Base-by-base conservation (phyloP, 257 asterid genomes). In the Parsonsia alboflavescens region DNA sequence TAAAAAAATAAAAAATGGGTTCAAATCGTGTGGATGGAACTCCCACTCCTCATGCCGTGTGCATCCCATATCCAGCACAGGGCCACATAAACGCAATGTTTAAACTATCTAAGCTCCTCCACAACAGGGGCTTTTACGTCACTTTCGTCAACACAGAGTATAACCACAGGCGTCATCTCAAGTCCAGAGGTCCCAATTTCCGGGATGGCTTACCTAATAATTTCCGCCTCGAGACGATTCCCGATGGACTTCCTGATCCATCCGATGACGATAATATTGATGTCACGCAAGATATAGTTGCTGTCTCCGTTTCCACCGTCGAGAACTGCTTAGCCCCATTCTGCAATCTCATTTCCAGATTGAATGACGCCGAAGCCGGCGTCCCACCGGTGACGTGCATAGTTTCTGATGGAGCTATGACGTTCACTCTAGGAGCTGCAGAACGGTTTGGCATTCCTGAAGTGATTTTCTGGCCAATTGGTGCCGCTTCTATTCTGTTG, bases 321-420 rank as follows among this genome's bases (percentile, higher is more conserved):
- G 80, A 75, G 65, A 76, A 80, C 0, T 87, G 96, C 76, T 48
- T 77, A 57, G 88, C 72, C 17, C 90, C 92, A 21, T 83, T 89
- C 53, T 78, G 82, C 44, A 82, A 68, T 65, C 86, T 89, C n/a
- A 50, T 89, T 10, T 0, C 73, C 4, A 76, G 68, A 77, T 84
- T 87, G 54, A 77, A 81, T 10, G 15, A 59, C 66, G 45, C 82
- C 6, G 78, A 9, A 0, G 79, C 73, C 0, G 2, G 2, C 2
- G 77, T 4, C 70, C 92, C 92, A 44, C 87, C 86, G n/a, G 89
- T 85, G 64, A 83, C 77, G 50, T 85, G 88, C 71, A 84, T 88
- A n/a, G 85, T 86, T 7, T 79, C 88, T 42, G 93, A 88, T 48
- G 89, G 83, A 8, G 74, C 30, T 2, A 85, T 86, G 93, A 80